phyloP scores from a whole-genome alignment of 495 filamentous ascomycete species.

The Hypoxylon rickii region DNA sequence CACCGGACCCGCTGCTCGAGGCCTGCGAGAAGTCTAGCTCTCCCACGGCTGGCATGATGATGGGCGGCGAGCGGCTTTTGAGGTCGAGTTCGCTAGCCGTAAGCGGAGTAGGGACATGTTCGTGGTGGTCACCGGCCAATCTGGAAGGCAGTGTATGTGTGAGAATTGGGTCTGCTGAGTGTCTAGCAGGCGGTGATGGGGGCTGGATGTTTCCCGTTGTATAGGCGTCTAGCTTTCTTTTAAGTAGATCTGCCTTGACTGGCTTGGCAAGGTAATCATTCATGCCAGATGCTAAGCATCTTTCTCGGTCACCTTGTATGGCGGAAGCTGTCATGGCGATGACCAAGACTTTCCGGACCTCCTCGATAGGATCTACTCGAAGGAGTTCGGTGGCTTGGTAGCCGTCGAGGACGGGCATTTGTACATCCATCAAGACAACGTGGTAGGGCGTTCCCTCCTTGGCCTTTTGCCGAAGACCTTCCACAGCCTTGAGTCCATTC shows the following conservation, averaged over 20 bases:
- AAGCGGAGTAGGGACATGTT: constrained; percentile 15
- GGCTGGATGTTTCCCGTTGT: constrained; percentile 37
- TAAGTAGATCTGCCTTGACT: constrained; percentile 73
- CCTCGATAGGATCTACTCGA: constrained; percentile 71
- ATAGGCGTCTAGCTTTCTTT: constrained; percentile 75
- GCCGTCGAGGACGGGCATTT: constrained; percentile 94
- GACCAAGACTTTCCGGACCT: constrained; percentile 76
- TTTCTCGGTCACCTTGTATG: constrained; percentile 89
- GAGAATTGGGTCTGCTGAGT: constrained; percentile 19
- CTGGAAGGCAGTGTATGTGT: constrained; percentile 1
- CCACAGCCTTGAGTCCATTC: constrained; percentile 83
- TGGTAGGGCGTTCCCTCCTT: constrained; percentile 71
- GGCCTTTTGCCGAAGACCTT: constrained; percentile 75
- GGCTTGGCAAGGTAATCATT: constrained; percentile 95
- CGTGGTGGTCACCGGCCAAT: constrained; percentile 9
- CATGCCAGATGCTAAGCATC: constrained; percentile 91
- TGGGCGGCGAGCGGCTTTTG: constrained; percentile 9
- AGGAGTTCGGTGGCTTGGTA: constrained; percentile 87
- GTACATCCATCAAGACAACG: constrained; percentile 91
- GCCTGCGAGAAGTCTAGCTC: constrained; percentile 9
- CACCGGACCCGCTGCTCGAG: constrained; percentile 13
- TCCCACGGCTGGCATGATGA: constrained; percentile 11
- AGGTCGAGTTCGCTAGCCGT: constrained; percentile 1
- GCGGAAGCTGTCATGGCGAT: constrained; percentile 94
- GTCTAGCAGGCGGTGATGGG: constrained; percentile 29